These are phyloP conservation scores for Begonia fuchsioides DNA, from an alignment of 306 rosid genomes.

Conservation along the genomic window DNA sequence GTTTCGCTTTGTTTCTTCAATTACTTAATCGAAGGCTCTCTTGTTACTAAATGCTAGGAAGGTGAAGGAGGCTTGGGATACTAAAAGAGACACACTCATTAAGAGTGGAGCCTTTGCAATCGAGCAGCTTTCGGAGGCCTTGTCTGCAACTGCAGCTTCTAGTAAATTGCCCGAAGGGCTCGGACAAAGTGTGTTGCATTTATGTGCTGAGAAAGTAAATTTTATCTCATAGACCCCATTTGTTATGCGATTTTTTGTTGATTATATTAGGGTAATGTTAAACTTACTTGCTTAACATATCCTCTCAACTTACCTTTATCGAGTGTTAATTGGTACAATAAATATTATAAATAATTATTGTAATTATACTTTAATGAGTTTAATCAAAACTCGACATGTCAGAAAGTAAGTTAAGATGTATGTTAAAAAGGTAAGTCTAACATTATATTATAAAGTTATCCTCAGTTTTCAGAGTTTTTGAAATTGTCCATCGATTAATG, in stretches of 20 bases:
- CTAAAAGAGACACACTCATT: constrained; percentile 52
- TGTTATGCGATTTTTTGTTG: not conserved
- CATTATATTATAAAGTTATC: too few species aligned
- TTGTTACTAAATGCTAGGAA: constrained; percentile 52
- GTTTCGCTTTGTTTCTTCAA: constrained; percentile 6
- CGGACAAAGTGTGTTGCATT: constrained; percentile 35
- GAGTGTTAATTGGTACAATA: too few species aligned
- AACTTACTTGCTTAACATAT: too few species aligned
- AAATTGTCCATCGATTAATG: too few species aligned
- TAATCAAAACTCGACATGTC: too few species aligned
- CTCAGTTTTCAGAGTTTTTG: too few species aligned
- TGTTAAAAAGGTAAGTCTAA: too few species aligned
- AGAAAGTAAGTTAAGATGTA: too few species aligned
- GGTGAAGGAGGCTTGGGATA: constrained; percentile 82
- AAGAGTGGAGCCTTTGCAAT: constrained; percentile 81
- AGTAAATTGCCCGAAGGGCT: constrained; percentile 57
- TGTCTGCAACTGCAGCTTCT: constrained; percentile 50
- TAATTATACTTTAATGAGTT: too few species aligned
- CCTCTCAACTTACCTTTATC: too few species aligned
- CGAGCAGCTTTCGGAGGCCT: constrained; percentile 76
- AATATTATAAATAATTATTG: too few species aligned
- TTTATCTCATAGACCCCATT: constrained; percentile 1
- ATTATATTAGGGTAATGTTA: too few species aligned
- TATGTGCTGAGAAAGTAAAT: constrained; percentile 68
- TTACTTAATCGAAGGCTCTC: constrained; percentile 6